A percentile compares a stretch with the other conserved stretches of the same genome.
These are phyloP conservation scores for Trichoderma reesei DNA, from an alignment of 495 filamentous ascomycete species.

Conservation along the genomic window DNA sequence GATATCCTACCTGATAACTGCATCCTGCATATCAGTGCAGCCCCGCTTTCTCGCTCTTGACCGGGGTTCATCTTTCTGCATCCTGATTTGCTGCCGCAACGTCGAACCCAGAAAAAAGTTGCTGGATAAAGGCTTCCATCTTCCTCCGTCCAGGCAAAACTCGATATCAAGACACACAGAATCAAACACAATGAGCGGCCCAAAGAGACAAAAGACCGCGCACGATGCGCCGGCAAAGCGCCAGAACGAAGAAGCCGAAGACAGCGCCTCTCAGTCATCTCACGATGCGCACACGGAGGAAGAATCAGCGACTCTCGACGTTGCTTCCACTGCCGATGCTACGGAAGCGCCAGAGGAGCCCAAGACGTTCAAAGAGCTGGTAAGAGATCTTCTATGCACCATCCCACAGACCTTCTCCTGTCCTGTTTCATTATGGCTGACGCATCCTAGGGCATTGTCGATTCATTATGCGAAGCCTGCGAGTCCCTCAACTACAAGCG, in stretches of 20 bases:
- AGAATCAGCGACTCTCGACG: slow-evolving; percentile 14
- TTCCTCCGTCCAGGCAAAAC: not conserved
- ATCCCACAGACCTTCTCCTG: not conserved
- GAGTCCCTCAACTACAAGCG: slow-evolving; percentile 66
- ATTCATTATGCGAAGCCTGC: slow-evolving; percentile 81
- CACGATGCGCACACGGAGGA: slow-evolving; percentile 3
- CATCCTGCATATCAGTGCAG: too few relatives aligned
- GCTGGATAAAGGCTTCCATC: not conserved
- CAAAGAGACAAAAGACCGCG: not conserved
- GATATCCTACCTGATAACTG: not conserved
- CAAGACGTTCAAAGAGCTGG: slow-evolving; percentile 72
- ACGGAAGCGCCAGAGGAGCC: slow-evolving; percentile 15
- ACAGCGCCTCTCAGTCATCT: not conserved
- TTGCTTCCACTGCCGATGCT: slow-evolving; percentile 17
- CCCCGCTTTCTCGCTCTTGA: not conserved
- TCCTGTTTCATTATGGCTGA: not conserved
- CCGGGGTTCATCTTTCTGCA: not conserved
- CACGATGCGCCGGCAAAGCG: slow-evolving; percentile 1
- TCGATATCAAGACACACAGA: not conserved
- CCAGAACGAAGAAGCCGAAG: not conserved
- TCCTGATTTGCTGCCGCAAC: slow-evolving; percentile 2
- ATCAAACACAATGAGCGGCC: slow-evolving; percentile 1
- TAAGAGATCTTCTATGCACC: slow-evolving; percentile 16
- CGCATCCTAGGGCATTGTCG: slow-evolving; percentile 56
- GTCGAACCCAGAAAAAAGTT: slow-evolving; percentile 6